Percentiles rank a stretch among this genome's conserved stretches.
Evolutionary conservation across 169 alveolate genomes (phyloP).

Genomic region (Eimeria sp.): DNA sequence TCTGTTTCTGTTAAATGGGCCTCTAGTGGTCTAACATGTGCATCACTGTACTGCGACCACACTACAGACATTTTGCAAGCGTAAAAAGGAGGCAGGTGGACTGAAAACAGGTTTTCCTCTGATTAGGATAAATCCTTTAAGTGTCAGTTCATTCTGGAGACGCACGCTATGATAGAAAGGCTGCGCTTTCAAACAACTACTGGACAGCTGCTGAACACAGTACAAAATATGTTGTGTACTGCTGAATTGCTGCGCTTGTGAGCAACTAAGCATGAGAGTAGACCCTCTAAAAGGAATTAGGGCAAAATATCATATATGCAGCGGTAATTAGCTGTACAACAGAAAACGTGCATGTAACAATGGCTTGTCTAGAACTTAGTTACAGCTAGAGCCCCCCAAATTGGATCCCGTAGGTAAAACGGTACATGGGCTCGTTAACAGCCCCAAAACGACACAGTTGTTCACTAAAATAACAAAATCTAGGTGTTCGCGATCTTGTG

Average conservation of each 20-base stretch:
- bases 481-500: not conserved
- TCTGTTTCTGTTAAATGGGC: too few species aligned
- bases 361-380: not conserved
- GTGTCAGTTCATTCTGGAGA: not conserved
- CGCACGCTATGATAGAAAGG: not conserved
- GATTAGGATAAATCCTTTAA: not conserved
- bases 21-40: too few species aligned
- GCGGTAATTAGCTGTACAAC: not conserved
- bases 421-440: not conserved
- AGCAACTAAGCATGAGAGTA: not conserved
- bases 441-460: not conserved
- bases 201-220: not conserved
- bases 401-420: not conserved
- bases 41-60: too few species aligned
- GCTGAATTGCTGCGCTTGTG: not conserved
- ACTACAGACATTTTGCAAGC: too few species aligned
- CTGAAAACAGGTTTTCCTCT: not conserved
- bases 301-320: not conserved
- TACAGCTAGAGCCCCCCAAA: not conserved
- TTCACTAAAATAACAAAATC: not conserved
- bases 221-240: not conserved
- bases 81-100: not conserved
- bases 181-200: not conserved
- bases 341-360: not conserved
- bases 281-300: not conserved